A percentile compares a stretch with the other conserved stretches of the same genome.
phyloP scores from a whole-genome alignment of 2,329 filamentous ascomycete species.

The Epichloe bromicola region DNA sequence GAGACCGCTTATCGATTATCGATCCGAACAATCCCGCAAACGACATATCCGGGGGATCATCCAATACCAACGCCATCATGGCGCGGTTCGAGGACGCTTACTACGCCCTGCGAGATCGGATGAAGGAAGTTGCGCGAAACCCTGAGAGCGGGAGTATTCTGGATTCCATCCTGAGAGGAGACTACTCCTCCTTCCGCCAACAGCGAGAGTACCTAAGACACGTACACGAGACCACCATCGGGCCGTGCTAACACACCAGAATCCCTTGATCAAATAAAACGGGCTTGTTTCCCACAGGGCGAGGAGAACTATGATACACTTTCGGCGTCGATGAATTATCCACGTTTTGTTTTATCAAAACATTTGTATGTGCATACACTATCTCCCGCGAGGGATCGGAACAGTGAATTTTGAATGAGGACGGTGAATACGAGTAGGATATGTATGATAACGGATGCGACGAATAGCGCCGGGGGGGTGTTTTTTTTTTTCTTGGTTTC shows the following conservation, averaged over 20 bases:
- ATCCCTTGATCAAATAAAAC: background rate
- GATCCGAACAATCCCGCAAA: constrained; percentile 79
- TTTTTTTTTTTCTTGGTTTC: background rate
- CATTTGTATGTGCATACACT: background rate
- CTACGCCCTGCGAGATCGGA: constrained; percentile 40
- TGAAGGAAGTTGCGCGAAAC: constrained; percentile 35
- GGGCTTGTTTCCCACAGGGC: no score
- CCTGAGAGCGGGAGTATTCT: constrained; percentile 38
- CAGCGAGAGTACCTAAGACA: constrained; percentile 53
- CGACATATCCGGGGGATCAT: constrained; percentile 91
- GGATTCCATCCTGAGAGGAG: constrained; percentile 57
- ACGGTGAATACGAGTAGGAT: background rate
- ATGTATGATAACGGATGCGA: constrained; percentile 7
- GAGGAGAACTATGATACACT: background rate
- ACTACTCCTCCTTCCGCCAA: constrained; percentile 61
- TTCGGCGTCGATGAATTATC: background rate
- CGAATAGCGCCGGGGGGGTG: constrained; percentile 1
- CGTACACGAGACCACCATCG: constrained; percentile 31
- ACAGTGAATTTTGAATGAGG: background rate
- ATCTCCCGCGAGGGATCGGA: constrained; percentile 2
- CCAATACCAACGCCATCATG: constrained; percentile 54
- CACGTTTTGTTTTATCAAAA: background rate
- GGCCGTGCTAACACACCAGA: constrained; percentile 19
- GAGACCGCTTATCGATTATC: constrained; percentile 67
- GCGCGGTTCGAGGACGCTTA: constrained; percentile 56